Percentiles rank a stretch among this genome's conserved stretches.
Conservation (phyloP, 495 filamentous ascomycete species). For the Penicillium tannophilum region DNA sequence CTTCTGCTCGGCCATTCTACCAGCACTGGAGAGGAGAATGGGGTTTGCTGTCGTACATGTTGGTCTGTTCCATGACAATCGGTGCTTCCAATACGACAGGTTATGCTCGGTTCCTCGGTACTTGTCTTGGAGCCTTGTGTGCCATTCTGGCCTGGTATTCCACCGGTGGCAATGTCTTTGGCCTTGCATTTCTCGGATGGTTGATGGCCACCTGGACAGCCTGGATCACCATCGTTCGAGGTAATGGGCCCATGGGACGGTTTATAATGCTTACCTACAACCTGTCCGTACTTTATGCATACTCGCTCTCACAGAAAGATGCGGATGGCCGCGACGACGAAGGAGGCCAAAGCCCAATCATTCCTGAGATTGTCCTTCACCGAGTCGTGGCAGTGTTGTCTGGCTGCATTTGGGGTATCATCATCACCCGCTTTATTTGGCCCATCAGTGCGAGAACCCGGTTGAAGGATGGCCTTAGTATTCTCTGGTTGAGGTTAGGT, state of each 20-base stretch:
- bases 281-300: slow-evolving; percentile 92
- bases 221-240: slow-evolving; percentile 82
- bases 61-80: slow-evolving; percentile 96
- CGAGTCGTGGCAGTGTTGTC: slow-evolving; percentile 84
- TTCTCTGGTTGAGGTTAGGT: slow-evolving; percentile 92
- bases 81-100: slow-evolving; percentile 93
- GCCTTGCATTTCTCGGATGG: slow-evolving; percentile 77
- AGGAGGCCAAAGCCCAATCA: slow-evolving; percentile 81
- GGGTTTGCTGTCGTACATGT: slow-evolving; percentile 96
- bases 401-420: slow-evolving; percentile 89
- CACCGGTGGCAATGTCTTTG: slow-evolving; percentile 68
- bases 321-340: slow-evolving; percentile 73
- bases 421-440: slow-evolving; percentile 89
- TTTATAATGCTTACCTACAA: slow-evolving; percentile 97
- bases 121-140: slow-evolving; percentile 74
- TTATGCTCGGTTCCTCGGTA: slow-evolving; percentile 83
- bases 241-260: slow-evolving; percentile 86
- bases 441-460: slow-evolving; percentile 86
- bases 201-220: slow-evolving; percentile 79
- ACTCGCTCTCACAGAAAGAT: slow-evolving; percentile 78
- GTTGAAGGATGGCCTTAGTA: slow-evolving; percentile 80
- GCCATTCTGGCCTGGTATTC: slow-evolving; percentile 77
- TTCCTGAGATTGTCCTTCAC: slow-evolving; percentile 87
- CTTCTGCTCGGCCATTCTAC: slow-evolving; percentile 75
- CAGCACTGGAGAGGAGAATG: slow-evolving; percentile 93